Base-by-base conservation (phyloP, 148 eudicot genomes). In the Persicaria tinctoria region DNA sequence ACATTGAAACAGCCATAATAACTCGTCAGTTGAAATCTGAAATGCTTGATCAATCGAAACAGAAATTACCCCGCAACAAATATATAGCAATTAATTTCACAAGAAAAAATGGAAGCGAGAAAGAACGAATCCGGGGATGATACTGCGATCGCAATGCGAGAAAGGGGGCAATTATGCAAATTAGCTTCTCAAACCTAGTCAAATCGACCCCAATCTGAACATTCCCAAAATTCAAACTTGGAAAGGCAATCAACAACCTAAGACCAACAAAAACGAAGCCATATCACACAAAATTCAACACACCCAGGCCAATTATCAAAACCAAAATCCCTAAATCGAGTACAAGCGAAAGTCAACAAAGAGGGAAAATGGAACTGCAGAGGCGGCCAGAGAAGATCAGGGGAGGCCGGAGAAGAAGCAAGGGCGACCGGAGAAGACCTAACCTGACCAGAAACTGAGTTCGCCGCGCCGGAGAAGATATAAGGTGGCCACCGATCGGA, bases 281-380 rank as follows among this genome's bases (percentile, higher is more conserved):
- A 13, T 38, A 16, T 27, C 12, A 27, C 69, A 63, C 32, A 11
- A 62, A 1, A 62, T 45, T 20, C 60, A 16, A 5, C 16, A 16
- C 60, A 76, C 76, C 81, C 68, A 83, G 74, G 76, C 69, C 70
- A 74, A 78, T 5, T 13, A 80, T 73, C 78, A 75, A 0, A 49
- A 57, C 17, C 75, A 69, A 59, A 77, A 80, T 20, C 79, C 78
- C 82, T 57, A 77, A 54, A 73, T 74, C 78, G 51, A 54, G 5
- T 38, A 64, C 73, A 50, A 20, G 73, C 4, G 6, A 49, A 16
- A 69, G 49, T 68, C 18, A 46, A 60, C 18, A 48, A 8, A 13
- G 32, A 45, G 47, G 73, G 70, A 60, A 53, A 53, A 41, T 27
- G 48, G 72, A 20, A 2, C 23, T 20, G 23, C 23, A 20, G 23